Evolutionary conservation across 83 land plant species (phyloP).

Genomic region (Picea engelmannii): DNA sequence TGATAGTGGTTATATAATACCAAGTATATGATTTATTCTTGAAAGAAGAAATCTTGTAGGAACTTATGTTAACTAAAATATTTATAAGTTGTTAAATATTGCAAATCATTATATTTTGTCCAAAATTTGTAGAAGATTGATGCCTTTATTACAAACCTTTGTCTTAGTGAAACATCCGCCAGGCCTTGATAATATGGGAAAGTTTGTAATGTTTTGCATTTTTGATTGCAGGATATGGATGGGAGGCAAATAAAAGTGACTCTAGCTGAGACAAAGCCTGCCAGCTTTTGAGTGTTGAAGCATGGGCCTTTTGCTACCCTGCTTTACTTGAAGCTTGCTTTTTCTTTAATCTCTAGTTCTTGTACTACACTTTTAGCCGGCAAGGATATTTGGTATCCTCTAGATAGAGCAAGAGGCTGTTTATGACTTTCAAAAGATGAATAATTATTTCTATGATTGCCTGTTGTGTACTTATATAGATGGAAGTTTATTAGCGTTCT

Average conservation of each 20-base stretch:
- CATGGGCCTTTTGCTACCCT: not conserved
- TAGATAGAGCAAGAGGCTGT: too few species aligned
- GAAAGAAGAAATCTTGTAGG: not conserved
- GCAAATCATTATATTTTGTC: not conserved
- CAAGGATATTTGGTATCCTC: too few species aligned
- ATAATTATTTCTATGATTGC: too few species aligned
- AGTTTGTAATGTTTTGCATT: not conserved
- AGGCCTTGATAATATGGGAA: not conserved
- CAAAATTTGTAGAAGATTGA: not conserved
- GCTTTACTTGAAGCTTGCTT: too few species aligned
- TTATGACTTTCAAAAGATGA: too few species aligned
- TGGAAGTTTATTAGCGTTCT: too few species aligned
- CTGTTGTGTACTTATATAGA: too few species aligned
- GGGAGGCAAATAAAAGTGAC: conserved; percentile 51
- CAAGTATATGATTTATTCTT: too few species aligned
- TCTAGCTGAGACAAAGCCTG: conserved; percentile 36
- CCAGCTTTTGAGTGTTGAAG: conserved; percentile 9
- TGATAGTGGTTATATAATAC: not conserved
- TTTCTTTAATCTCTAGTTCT: too few species aligned
- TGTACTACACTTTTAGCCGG: too few species aligned
- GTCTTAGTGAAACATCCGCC: not conserved
- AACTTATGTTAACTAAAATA: not conserved
- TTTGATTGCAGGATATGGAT: conserved; percentile 44
- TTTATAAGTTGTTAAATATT: not conserved
- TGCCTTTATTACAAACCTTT: not conserved